phyloP scores from a whole-genome alignment of 805 yeast species.

The Schizosaccharomyces octosporus region DNA sequence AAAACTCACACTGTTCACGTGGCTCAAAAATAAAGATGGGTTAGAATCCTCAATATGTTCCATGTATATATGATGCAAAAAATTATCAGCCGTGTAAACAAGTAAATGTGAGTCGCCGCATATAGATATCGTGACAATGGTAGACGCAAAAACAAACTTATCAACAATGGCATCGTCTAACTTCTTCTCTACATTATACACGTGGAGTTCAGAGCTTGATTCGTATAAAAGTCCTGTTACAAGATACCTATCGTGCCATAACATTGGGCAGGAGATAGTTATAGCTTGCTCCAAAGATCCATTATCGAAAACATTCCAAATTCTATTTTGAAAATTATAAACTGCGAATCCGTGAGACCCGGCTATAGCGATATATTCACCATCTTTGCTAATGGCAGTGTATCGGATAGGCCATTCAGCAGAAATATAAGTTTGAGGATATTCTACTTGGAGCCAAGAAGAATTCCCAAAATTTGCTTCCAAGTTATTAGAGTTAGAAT shows the following conservation, averaged over 20 bases:
- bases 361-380: neutral
- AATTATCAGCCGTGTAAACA: neutral
- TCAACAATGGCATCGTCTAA: neutral
- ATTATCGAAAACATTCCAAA: neutral
- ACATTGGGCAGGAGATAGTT: neutral
- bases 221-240: neutral
- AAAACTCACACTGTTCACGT: neutral
- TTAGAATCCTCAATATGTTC: neutral
- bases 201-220: neutral
- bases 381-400: neutral
- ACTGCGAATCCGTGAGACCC: neutral
- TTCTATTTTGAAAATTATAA: neutral
- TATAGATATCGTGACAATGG: neutral
- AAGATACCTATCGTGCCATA: neutral
- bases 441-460: neutral
- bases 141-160: neutral
- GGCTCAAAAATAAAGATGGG: neutral
- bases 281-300: neutral
- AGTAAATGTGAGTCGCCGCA: neutral
- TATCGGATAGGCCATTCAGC: neutral
- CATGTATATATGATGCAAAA: neutral
- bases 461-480: neutral
- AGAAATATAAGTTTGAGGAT: neutral
- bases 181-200: neutral
- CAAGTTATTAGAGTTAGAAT: neutral